phyloP scores from a whole-genome alignment of 805 yeast species.

The Vanderwaltozyma yarrowii region DNA sequence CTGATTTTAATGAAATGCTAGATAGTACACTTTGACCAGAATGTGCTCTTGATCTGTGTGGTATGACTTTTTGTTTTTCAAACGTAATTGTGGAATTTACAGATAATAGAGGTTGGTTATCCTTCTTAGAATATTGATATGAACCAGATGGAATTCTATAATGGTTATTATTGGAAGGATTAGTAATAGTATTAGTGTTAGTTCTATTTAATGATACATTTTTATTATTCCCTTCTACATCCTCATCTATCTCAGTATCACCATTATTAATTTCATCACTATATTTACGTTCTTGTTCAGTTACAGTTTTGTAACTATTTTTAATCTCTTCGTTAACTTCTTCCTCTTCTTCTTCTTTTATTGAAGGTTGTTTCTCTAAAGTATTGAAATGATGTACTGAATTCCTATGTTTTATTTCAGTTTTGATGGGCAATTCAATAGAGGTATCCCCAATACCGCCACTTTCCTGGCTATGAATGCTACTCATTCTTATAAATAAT shows the following conservation, averaged over 20 bases:
- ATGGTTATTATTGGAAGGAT: neutral
- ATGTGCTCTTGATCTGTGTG: conserved; percentile 27
- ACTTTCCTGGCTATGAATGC: conserved; percentile 18
- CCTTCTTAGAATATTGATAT: neutral
- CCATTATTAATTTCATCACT: neutral
- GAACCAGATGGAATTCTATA: neutral
- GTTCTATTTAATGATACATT: neutral
- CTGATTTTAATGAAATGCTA: conserved; percentile 58
- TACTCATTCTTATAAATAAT: conserved; percentile 12
- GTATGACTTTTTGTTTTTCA: conserved; percentile 53
- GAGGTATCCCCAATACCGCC: conserved; percentile 1
- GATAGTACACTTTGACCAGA: conserved; percentile 34
- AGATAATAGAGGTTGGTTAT: neutral
- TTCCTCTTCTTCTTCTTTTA: conserved; percentile 2
- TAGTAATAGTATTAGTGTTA: neutral
- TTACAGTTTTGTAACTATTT: neutral
- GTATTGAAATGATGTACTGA: neutral
- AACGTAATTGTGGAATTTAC: conserved; percentile 24
- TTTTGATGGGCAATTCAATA: neutral
- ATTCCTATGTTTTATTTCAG: neutral
- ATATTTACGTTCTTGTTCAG: no score
- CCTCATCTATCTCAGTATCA: neutral
- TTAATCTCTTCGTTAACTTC: neutral
- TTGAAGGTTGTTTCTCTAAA: conserved; percentile 1
- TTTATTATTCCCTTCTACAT: neutral